Evolutionary conservation across 1,284 basidiomycete species (phyloP).

Genomic region (Puccinia novopanici): DNA sequence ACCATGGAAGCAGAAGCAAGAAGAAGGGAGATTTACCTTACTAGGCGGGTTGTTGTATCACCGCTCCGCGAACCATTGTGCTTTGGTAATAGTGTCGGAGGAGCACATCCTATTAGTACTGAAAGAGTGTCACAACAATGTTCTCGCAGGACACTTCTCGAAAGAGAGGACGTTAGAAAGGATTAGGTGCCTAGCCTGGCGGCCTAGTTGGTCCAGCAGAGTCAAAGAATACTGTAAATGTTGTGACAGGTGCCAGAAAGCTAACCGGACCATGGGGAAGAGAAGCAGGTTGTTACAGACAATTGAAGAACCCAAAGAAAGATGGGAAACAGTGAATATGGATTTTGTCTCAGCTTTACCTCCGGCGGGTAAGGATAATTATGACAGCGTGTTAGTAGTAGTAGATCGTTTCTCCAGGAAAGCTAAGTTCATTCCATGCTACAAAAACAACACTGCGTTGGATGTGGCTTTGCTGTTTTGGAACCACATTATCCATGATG

Average conservation of each 20-base stretch:
- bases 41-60: too few relatives aligned
- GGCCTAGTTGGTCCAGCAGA: background rate
- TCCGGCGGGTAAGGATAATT: background rate
- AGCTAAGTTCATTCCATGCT: background rate
- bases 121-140: background rate
- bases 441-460: conserved; percentile 1
- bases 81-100: background rate
- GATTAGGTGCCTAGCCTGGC: background rate
- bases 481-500: background rate
- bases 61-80: background rate
- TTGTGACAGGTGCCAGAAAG: background rate
- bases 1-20: too few relatives aligned
- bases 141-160: conserved; percentile 11
- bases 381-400: background rate
- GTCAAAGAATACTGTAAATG: background rate
- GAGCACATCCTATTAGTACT: background rate
- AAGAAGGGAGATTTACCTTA: conserved; percentile 15
- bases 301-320: background rate
- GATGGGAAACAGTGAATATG: background rate
- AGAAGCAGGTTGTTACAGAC: background rate
- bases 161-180: background rate
- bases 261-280: background rate
- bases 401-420: background rate
- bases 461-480: background rate
- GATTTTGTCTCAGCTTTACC: background rate